These are phyloP conservation scores for Tribonema minus DNA, from an alignment of 108 stramenopile species.

Conservation along the genomic window DNA sequence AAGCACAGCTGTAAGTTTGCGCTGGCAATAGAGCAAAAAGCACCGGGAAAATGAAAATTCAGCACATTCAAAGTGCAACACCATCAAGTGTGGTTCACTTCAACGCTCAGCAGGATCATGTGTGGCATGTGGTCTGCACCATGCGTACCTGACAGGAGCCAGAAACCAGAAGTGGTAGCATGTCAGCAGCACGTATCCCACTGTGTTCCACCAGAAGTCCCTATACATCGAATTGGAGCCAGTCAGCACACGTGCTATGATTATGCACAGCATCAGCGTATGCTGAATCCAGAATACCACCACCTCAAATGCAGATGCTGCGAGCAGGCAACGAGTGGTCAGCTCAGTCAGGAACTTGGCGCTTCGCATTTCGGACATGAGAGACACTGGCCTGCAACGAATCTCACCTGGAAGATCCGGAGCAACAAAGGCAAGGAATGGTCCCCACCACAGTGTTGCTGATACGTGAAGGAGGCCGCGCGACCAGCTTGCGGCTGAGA, in stretches of 20 bases:
- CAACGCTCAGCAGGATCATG: no score
- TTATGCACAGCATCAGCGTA: conserved; percentile 7
- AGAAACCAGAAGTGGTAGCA: conserved; percentile 42
- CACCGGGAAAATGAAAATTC: no score
- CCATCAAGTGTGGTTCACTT: no score
- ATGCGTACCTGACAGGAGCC: conserved; percentile 17
- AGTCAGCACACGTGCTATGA: background rate
- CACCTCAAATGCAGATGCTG: background rate
- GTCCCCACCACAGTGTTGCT: conserved; percentile 34
- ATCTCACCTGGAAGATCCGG: background rate
- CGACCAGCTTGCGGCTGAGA: conserved; percentile 3
- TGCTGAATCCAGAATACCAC: conserved; percentile 27
- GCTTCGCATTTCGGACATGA: background rate
- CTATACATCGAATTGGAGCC: conserved; percentile 28
- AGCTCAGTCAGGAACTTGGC: background rate
- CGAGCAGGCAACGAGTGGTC: background rate
- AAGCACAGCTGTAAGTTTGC: no score
- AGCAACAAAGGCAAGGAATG: conserved; percentile 27
- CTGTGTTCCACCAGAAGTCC: conserved; percentile 45
- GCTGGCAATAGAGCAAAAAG: no score
- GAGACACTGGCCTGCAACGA: background rate
- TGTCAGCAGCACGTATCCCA: conserved; percentile 8
- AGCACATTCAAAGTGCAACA: no score
- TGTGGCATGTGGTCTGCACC: no score
- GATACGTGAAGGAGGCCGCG: conserved; percentile 20